Evolutionary conservation across 176 grass and related monocot species (phyloP), one percentile per base, ranked within the genome.

Genomic region (Typha latifolia): DNA sequence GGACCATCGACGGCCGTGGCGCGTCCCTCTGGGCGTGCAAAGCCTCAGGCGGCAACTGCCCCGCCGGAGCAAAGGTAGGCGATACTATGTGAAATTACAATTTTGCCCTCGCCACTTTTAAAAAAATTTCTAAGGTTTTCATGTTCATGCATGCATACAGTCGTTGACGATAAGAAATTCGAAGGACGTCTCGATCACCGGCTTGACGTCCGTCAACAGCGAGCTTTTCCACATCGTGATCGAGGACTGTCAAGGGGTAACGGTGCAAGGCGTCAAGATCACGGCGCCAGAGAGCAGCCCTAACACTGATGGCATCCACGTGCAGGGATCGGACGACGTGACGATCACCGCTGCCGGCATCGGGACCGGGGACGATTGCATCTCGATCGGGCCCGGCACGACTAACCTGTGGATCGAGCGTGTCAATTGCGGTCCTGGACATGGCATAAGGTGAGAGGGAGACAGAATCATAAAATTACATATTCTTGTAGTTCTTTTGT

Each of bases 251-350:
- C 32, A 86, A 7, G 18, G 62, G 20, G 77, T 90, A 47, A 61
- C 48, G 29, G 16, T 90, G 72, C 47, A 66, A 51, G 49, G 68
- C 52, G 69, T 82, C 13, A 55, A 23, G 69, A 78, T 90, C 70
- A 32, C 37, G 0, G 82, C 87, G 12, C 64, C 82, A 19, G 79
- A n/a, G 12, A 85, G 50, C 70, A 90, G 82, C 79, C 87, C 82
- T 3, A 90, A 90, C 79, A 90, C 82, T n/a, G 87, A 90, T 43
- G 87, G 87, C 31, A 90, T 90, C 74, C 87, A 90, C 56, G 66
- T 86, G 23, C 70, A 86, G 66, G 53, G 13, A 0, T 91, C 88
- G 56, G 78, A 63, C 9, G 32, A 4, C 18, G 77, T 91, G 20
- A 80, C 78, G 47, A 51, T 91, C 43, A 63, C 47, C 47, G 23